Evolutionary conservation across 495 filamentous ascomycete genomes (phyloP).

Genomic region (Massariosphaeria phaeospora): DNA sequence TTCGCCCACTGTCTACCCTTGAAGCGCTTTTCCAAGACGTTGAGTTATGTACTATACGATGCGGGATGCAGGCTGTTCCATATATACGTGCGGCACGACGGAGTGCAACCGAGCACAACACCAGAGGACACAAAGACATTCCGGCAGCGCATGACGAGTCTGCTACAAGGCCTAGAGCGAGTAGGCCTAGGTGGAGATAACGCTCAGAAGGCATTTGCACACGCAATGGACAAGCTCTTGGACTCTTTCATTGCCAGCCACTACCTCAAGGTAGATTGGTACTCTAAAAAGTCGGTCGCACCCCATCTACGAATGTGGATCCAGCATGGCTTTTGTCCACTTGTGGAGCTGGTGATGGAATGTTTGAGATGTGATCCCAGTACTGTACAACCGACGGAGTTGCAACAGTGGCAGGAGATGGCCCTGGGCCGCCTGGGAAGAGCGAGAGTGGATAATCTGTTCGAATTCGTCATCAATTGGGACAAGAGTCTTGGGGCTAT

Average conservation of each 20-base stretch:
- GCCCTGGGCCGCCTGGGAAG: constrained; percentile 71
- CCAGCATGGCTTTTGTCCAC: constrained; percentile 24
- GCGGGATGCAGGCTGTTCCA: constrained; percentile 28
- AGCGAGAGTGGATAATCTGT: constrained; percentile 75
- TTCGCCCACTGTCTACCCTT: constrained; percentile 31
- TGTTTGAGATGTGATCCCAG: constrained; percentile 22
- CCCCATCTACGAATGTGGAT: constrained; percentile 55
- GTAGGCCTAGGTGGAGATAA: constrained; percentile 70
- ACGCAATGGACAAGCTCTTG: constrained; percentile 40
- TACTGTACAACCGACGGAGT: constrained; percentile 11
- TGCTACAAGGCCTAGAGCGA: constrained; percentile 49
- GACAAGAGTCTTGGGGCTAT: constrained; percentile 68
- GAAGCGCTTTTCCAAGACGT: constrained; percentile 33
- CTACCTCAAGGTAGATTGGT: constrained; percentile 39
- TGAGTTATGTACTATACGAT: constrained; percentile 33
- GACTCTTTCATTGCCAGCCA: constrained; percentile 32
- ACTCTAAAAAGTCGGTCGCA: constrained; percentile 47
- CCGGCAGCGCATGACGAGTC: constrained; percentile 9
- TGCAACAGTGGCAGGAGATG: constrained; percentile 67
- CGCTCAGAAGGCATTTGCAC: constrained; percentile 69
- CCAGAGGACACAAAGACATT: constrained; percentile 11
- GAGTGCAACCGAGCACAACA: not conserved
- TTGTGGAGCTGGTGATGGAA: constrained; percentile 28
- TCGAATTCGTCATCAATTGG: constrained; percentile 85
- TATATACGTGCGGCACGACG: constrained; percentile 15